phyloP scores from a whole-genome alignment of 2,329 filamentous ascomycete species.

The Saccharata proteae region DNA sequence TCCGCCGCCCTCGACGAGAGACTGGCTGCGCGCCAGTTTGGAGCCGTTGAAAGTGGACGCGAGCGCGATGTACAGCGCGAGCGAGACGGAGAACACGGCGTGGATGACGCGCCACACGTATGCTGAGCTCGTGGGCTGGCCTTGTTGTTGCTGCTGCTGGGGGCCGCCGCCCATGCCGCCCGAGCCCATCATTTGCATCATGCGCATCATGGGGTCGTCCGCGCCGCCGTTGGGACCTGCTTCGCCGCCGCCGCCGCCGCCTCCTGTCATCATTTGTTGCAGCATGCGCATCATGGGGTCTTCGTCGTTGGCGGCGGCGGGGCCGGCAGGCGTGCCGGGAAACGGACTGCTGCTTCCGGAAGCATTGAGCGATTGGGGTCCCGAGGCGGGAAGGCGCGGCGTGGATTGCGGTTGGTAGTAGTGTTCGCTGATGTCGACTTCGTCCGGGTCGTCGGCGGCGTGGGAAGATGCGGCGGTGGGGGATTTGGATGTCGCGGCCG shows the following conservation, averaged over 20 bases:
- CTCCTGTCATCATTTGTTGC: constrained; percentile 54
- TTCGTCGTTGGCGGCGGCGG: constrained; percentile 27
- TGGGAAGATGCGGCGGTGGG: constrained; percentile 20
- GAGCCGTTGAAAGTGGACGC: constrained; percentile 58
- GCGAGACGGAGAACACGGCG: constrained; percentile 54
- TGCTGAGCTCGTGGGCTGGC: constrained; percentile 29
- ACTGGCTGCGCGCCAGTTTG: constrained; percentile 40
- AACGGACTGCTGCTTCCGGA: constrained; percentile 10
- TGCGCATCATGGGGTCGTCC: constrained; percentile 7
- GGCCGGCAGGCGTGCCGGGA: constrained; percentile 13
- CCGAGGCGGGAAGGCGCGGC: constrained; percentile 23
- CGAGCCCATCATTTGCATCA: constrained; percentile 24
- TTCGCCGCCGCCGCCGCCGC: constrained; percentile 18
- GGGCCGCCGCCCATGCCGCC: constrained; percentile 22
- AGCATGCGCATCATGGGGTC: constrained; percentile 66
- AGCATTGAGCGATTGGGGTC: background rate
- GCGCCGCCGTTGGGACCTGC: constrained; percentile 11
- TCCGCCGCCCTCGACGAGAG: constrained; percentile 19
- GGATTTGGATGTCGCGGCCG: constrained; percentile 16
- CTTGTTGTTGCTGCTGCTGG: constrained; percentile 21
- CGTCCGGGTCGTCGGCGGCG: constrained; percentile 49
- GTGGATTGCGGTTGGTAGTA: constrained; percentile 47
- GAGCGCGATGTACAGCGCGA: constrained; percentile 59
- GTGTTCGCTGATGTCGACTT: constrained; percentile 69
- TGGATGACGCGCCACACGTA: constrained; percentile 63